Percentiles rank a stretch among this genome's conserved stretches.
These are phyloP conservation scores for Trichoderma hamatum DNA, from an alignment of 2,329 filamentous ascomycete species.

Conservation along the genomic window DNA sequence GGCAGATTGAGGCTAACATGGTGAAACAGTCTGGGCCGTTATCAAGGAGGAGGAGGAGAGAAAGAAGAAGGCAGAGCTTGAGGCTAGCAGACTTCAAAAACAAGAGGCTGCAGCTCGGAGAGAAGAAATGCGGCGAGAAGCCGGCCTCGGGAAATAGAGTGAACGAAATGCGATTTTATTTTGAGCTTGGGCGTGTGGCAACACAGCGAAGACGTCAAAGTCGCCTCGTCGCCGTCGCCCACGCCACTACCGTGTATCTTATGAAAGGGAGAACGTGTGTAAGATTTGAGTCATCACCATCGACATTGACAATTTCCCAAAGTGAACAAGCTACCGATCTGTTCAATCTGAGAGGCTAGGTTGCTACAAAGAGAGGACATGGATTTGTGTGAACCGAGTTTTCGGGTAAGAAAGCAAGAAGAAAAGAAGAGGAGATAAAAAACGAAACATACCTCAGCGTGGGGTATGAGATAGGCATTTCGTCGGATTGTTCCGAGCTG, in stretches of 20 bases:
- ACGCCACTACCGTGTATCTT: conserved; percentile 13
- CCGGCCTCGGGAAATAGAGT: conserved; percentile 45
- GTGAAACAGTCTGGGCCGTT: conserved; percentile 52
- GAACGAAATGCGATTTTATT: background rate
- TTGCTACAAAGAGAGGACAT: background rate
- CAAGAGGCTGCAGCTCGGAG: conserved; percentile 49
- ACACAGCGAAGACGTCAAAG: background rate
- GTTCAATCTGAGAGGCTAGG: background rate
- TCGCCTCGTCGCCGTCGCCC: background rate
- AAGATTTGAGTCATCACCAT: conserved; percentile 3
- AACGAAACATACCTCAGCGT: background rate
- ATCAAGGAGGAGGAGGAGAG: conserved; percentile 53
- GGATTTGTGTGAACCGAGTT: background rate
- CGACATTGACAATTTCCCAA: background rate
- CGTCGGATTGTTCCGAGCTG: background rate
- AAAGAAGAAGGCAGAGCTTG: conserved; percentile 43
- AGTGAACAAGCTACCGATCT: background rate
- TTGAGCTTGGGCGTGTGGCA: background rate
- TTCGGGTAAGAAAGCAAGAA: background rate
- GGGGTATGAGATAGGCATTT: background rate
- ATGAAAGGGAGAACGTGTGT: conserved; percentile 7
- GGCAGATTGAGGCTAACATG: conserved; percentile 26
- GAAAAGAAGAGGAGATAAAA: background rate
- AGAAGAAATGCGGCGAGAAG: conserved; percentile 55
- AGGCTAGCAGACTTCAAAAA: conserved; percentile 42